Evolutionary conservation across 148 eudicot genomes (phyloP).

Genomic region (Fagopyrum tataricum): DNA sequence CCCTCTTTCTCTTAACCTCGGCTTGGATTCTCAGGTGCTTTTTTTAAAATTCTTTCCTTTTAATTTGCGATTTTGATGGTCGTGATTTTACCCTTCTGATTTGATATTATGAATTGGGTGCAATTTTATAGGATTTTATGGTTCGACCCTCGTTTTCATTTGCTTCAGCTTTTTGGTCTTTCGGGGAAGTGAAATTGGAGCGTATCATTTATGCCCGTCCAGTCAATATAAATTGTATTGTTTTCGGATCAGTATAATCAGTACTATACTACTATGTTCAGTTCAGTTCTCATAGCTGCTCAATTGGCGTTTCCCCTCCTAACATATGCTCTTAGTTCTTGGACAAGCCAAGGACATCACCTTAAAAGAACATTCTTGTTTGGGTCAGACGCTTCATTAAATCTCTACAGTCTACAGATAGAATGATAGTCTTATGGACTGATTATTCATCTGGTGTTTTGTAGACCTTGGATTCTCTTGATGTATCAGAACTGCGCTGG

Average conservation of each 20-base stretch:
- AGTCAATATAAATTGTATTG: background rate
- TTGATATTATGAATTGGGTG: background rate
- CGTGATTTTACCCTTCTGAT: background rate
- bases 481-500: slow-evolving; percentile 58
- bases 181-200: background rate
- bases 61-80: background rate
- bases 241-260: background rate
- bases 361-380: background rate
- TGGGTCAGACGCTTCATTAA: slow-evolving; percentile 3
- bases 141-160: background rate
- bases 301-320: background rate
- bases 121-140: slow-evolving; percentile 1
- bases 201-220: background rate
- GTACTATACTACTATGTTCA: background rate
- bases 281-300: background rate
- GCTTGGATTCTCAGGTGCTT: slow-evolving; percentile 63
- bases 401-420: background rate
- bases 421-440: background rate
- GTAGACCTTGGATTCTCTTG: slow-evolving; percentile 46
- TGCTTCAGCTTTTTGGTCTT: background rate
- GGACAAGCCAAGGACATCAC: background rate
- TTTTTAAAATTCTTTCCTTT: background rate
- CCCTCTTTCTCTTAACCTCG: slow-evolving; percentile 40
- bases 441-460: slow-evolving; percentile 21
- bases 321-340: background rate